Conservation (phyloP, 202 grass and related monocot species). For the Tripidium arundinaceum region DNA sequence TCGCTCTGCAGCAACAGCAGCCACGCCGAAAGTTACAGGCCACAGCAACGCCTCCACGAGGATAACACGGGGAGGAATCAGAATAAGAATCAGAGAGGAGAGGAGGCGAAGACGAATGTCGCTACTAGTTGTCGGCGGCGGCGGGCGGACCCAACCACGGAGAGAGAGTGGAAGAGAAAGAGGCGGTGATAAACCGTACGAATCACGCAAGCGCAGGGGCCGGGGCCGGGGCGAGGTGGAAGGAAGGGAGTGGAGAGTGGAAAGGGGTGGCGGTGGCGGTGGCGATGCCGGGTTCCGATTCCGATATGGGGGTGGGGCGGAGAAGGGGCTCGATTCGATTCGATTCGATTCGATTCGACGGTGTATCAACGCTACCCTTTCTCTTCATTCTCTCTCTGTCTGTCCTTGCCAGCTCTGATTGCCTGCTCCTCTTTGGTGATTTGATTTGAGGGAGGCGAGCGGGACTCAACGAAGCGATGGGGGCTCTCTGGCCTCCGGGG, state of each 20-base stretch:
- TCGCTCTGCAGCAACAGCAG: too few species aligned
- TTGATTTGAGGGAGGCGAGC: not conserved
- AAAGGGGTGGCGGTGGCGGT: constrained; percentile 16
- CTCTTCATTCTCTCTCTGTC: constrained; percentile 48
- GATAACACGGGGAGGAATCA: not conserved
- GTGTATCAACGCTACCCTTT: constrained; percentile 85
- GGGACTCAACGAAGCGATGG: not conserved
- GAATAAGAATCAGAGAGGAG: constrained; percentile 26
- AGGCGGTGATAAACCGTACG: constrained; percentile 90
- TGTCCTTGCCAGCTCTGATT: not conserved
- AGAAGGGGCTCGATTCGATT: constrained; percentile 16
- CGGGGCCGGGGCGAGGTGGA: not conserved
- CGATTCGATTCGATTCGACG: constrained; percentile 62
- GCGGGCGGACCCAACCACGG: not conserved
- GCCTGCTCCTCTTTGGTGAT: not conserved
- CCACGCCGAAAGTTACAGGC: too few species aligned
- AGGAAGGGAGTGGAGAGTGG: constrained; percentile 10
- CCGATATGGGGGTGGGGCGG: constrained; percentile 16
- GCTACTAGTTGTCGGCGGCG: constrained; percentile 40
- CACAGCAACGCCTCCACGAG: not conserved
- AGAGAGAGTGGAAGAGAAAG: constrained; percentile 74
- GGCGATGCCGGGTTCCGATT: constrained; percentile 50
- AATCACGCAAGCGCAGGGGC: constrained; percentile 78
- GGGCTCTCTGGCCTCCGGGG: too few species aligned
- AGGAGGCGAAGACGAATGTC: constrained; percentile 38